Evolutionary conservation across 1,284 basidiomycete genomes (phyloP).

Genomic region (Papiliotrema flavescens): DNA sequence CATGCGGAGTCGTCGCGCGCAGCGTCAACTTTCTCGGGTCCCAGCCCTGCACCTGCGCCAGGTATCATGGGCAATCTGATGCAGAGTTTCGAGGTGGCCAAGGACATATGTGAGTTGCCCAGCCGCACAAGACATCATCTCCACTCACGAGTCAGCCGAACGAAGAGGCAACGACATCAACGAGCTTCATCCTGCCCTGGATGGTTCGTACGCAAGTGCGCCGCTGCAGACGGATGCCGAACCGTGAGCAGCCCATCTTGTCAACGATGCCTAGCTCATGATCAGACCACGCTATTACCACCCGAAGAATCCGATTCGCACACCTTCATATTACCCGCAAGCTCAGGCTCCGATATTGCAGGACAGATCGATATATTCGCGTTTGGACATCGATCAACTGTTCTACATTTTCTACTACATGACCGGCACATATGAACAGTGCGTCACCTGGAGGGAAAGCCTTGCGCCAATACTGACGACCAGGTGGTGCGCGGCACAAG

Average conservation of each 20-base stretch:
- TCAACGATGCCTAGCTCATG: background rate
- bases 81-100: slow-evolving; percentile 89
- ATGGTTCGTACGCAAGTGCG: slow-evolving; percentile 79
- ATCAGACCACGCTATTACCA: slow-evolving; percentile 91
- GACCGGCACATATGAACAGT: slow-evolving; percentile 96
- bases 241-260: slow-evolving; percentile 59
- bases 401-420: slow-evolving; percentile 99
- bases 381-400: slow-evolving; percentile 93
- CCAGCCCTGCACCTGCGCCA: slow-evolving; percentile 19
- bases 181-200: slow-evolving; percentile 86
- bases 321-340: slow-evolving; percentile 95
- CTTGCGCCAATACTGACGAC: background rate
- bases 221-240: slow-evolving; percentile 93
- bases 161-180: slow-evolving; percentile 80
- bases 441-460: slow-evolving; percentile 36
- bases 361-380: slow-evolving; percentile 80
- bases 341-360: slow-evolving; percentile 74
- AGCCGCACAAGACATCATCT: background rate
- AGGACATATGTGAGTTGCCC: slow-evolving; percentile 76
- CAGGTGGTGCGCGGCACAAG: slow-evolving; percentile 92
- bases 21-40: slow-evolving; percentile 52
- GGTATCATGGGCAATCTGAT: slow-evolving; percentile 85
- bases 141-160: slow-evolving; percentile 57
- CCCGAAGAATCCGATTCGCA: slow-evolving; percentile 85
- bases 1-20: slow-evolving; percentile 53